Conservation (phyloP, 2,329 filamentous ascomycete species). For the Cucurbitaria berberidis region DNA sequence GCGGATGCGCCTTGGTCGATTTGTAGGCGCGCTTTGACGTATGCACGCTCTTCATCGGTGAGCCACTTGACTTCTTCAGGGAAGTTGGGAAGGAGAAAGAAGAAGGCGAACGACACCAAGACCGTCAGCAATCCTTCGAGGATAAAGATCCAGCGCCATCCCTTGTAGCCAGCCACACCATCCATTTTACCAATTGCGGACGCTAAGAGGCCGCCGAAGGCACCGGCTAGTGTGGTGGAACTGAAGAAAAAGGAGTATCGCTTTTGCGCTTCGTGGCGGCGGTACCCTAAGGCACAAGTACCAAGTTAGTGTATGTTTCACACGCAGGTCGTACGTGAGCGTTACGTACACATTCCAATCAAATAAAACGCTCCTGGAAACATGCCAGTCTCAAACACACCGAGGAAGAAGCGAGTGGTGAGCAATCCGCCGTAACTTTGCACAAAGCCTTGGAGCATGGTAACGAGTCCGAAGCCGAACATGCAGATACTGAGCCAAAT, state of each 20-base stretch:
- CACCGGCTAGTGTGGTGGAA: constrained; percentile 77
- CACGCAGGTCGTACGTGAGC: too few species aligned
- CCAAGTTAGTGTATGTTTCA: too few species aligned
- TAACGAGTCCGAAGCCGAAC: constrained; percentile 75
- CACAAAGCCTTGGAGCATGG: constrained; percentile 75
- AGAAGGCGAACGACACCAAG: constrained; percentile 53
- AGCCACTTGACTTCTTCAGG: constrained; percentile 59
- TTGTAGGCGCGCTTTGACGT: constrained; percentile 54
- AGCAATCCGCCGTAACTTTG: constrained; percentile 79
- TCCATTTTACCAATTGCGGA: constrained; percentile 91
- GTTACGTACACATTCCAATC: constrained; percentile 86
- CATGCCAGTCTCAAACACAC: constrained; percentile 61
- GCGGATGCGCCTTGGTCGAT: constrained; percentile 57
- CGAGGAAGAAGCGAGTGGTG: constrained; percentile 81
- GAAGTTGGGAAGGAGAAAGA: constrained; percentile 57
- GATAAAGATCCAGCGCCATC: constrained; percentile 87
- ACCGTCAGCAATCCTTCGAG: constrained; percentile 61
- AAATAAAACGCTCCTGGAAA: constrained; percentile 69
- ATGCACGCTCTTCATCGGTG: constrained; percentile 53
- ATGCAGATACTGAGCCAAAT: constrained; percentile 76
- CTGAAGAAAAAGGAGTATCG: constrained; percentile 94
- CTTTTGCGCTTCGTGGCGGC: constrained; percentile 83
- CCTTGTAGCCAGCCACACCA: constrained; percentile 67
- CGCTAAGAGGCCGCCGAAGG: constrained; percentile 85
- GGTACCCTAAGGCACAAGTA: too few species aligned